Evolutionary conservation across 768 basidiomycete genomes (phyloP).

Genomic region (Amanita inopinata): DNA sequence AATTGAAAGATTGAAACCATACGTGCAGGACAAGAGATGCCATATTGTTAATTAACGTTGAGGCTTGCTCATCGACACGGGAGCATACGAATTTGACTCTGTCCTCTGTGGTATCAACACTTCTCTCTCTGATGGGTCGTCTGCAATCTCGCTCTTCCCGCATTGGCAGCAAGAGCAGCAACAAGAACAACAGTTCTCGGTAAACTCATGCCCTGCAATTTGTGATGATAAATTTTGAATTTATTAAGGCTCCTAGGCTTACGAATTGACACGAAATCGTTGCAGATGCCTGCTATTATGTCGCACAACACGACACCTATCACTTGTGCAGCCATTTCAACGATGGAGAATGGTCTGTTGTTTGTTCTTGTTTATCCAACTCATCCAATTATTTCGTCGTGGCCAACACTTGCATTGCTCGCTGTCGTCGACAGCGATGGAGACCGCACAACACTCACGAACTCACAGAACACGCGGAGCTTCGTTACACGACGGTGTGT

Average conservation of each 20-base stretch:
- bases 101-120: conserved; percentile 4
- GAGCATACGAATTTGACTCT: background rate
- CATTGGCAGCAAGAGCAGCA: background rate
- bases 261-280: conserved; percentile 32
- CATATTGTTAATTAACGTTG: background rate
- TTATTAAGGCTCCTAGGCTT: background rate
- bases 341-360: background rate
- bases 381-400: background rate
- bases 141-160: background rate
- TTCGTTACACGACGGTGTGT: background rate
- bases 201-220: conserved; percentile 25
- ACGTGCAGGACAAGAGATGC: too few relatives aligned
- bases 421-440: conserved; percentile 4
- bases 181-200: conserved; percentile 14
- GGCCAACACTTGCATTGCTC: background rate
- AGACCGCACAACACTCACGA: conserved; percentile 9
- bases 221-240: background rate
- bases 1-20: too few relatives aligned
- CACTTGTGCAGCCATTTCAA: conserved; percentile 19
- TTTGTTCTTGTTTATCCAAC: conserved; percentile 3
- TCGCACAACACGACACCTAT: conserved; percentile 22
- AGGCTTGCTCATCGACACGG: background rate
- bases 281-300: conserved; percentile 26
- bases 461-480: conserved; percentile 4
- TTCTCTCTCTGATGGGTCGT: conserved; percentile 4